Conservation (phyloP, 1,284 basidiomycete genomes). For the Afroboletus lepidellus region DNA sequence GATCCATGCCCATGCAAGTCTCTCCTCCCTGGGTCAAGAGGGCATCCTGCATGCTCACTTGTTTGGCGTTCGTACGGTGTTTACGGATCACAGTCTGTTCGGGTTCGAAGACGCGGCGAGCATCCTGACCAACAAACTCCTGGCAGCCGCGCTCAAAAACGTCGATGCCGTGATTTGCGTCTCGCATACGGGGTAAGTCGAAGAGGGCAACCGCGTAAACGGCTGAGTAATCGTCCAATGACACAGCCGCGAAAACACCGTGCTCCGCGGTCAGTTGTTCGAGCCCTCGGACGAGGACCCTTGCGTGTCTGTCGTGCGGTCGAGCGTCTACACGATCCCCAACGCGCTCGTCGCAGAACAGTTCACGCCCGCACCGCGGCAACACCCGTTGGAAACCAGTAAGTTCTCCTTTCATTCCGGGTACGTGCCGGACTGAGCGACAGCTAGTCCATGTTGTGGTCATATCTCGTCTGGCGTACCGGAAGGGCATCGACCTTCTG, state of each 20-base stretch:
- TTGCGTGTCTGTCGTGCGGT: conserved; percentile 48
- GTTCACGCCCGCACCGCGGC: conserved; percentile 66
- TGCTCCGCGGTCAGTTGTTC: conserved; percentile 78
- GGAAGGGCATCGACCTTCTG: conserved; percentile 96
- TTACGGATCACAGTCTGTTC: conserved; percentile 97
- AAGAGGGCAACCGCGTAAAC: too few species aligned
- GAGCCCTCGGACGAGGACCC: conserved; percentile 46
- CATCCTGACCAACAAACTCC: conserved; percentile 94
- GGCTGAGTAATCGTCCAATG: neutral
- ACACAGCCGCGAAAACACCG: conserved; percentile 87
- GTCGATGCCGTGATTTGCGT: conserved; percentile 96
- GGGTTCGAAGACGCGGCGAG: conserved; percentile 95
- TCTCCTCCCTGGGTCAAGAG: conserved; percentile 91
- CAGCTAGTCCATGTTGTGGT: conserved; percentile 86
- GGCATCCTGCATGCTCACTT: conserved; percentile 86
- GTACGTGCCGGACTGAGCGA: neutral
- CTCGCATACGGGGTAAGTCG: conserved; percentile 87
- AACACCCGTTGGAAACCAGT: conserved; percentile 59
- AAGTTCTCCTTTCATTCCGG: conserved; percentile 25
- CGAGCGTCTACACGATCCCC: conserved; percentile 86
- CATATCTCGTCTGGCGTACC: conserved; percentile 92
- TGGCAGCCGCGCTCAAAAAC: conserved; percentile 84
- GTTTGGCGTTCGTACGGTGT: conserved; percentile 83
- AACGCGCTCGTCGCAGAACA: conserved; percentile 90
- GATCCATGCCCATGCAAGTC: conserved; percentile 90